Evolutionary conservation across 2,329 filamentous ascomycete species (phyloP), one percentile per base, ranked within the genome.

Genomic region (Trichoderma asperellum): DNA sequence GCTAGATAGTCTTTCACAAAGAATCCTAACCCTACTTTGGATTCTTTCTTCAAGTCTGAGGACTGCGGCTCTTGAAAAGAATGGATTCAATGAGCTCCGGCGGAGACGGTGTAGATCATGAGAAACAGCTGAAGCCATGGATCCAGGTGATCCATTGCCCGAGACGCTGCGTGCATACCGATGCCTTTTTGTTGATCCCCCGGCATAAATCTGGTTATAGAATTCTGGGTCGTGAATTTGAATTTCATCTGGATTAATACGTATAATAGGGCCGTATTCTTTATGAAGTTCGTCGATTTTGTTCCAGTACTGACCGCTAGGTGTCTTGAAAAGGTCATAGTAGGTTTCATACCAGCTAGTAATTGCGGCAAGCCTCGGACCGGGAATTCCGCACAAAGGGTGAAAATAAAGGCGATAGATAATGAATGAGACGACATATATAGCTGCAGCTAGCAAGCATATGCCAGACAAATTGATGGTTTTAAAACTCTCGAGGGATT

Each of bases 191-290:
- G 24, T 55, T 5, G 27, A n/a, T 2, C 53, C 27, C 1, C 53
- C 56, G 6, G 29, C 56, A 35, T 58, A 58, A 37, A 21, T 58
- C 21, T 58, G 27, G 35, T 76, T 72, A 21, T 73, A 74, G 43
- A 74, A 76, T 10, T 72, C 64, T 0, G 76, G 75, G 35, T 79
- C 74, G 34, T 74, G 71, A 57, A 78, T 72, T 60, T 76, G 74
- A 0, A 79, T 62, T 24, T 74, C 71, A 56, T 73, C 67, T 0
- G 77, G 76, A 2, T 66, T 73, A 27, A 75, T 78, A 5, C 77
- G 75, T 2, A 78, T 72, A 24, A 79, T 76, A 1, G 77, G 76
- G 2, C 77, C 77, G 71, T 83, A 83, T 35, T 77, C 74, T 18
- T 75, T 72, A 70, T 83, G 82, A 61, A 83, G 52, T 14, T 69